Evolutionary conservation across 2,329 filamentous ascomycete genomes (phyloP), one percentile per base, ranked within the genome.

Genomic region (Aspergillus aculeatinus): DNA sequence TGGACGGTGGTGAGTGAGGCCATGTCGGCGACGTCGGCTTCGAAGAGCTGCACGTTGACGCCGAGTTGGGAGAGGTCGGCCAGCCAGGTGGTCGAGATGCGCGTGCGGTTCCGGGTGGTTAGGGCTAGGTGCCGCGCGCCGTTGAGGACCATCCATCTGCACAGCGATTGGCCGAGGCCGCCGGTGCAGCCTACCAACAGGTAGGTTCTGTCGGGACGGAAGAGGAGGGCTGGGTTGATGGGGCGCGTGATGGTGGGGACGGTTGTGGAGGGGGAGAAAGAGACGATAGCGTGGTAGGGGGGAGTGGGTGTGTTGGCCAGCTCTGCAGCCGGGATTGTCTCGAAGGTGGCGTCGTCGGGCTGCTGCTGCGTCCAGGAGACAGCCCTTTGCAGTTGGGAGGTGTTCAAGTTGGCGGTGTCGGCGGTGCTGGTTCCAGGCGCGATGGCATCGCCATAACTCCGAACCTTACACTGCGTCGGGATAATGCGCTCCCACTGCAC

Each of bases 151-250:
- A 73, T 70, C 65, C 64, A 73, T 23, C 63, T 47, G 49, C 61
- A 65, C 7, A 71, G 42, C 1, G 68, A 72, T 12, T 55, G 57
- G 11, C 70, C 70, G 16, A 72, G 47, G 2, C 60, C 62, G 9
- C 69, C 69, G 16, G 67, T 61, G 7, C 70, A 50, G 19, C 71
- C 71, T 19, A 66, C 59, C 10, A 74, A 62, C 29, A 62, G 55
- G 55, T 73, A 73, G 1, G 70, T 71, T 57, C 63, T 67, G 39
- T 67, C 29, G 11, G 11, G 7, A 11, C 44, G 55, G 55, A 69
- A 68, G 16, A 66, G 44, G 21, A 29, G 27, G 11, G 39, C 14
- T 35, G 51, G 23, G 14, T 61, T 48, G 35, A 57, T 19, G 2
- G 58, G 58, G 14, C 12, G 21, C 10, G 33, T 12, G 48, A 50